Conservation (phyloP, 108 stramenopile species). For the Pseudonitzschia delicatissima region DNA sequence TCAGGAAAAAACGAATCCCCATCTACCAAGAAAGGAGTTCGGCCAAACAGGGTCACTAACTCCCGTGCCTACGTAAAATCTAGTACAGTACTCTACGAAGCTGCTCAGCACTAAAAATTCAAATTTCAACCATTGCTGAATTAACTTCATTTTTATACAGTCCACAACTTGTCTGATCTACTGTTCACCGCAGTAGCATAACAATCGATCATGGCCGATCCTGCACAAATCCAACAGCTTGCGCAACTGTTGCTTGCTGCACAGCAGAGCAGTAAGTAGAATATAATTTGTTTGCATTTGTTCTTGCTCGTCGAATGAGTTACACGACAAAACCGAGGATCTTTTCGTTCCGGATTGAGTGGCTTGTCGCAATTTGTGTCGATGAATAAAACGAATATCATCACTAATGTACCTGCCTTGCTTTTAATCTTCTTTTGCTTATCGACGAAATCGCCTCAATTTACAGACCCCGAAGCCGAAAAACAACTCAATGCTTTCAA, state of each 20-base stretch:
- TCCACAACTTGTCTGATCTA: too few relatives aligned
- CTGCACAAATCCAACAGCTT: constrained; percentile 7
- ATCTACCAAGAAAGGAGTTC: too few relatives aligned
- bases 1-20: too few relatives aligned
- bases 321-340: background rate
- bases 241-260: constrained; percentile 8
- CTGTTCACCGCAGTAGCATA: background rate
- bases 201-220: background rate
- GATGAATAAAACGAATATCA: background rate
- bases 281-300: background rate
- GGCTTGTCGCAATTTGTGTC: background rate
- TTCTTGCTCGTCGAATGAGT: background rate
- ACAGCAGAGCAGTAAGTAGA: constrained; percentile 11
- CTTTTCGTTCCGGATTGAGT: background rate
- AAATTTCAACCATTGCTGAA: too few relatives aligned
- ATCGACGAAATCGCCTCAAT: background rate
- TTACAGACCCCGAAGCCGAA: constrained; percentile 12
- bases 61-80: too few relatives aligned
- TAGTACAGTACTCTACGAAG: too few relatives aligned
- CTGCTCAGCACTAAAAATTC: too few relatives aligned
- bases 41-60: too few relatives aligned
- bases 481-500: constrained; percentile 2
- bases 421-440: background rate
- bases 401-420: background rate
- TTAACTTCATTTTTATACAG: too few relatives aligned